Conservation (phyloP, 345 rosid genomes). For the Fremontodendron californicum region DNA sequence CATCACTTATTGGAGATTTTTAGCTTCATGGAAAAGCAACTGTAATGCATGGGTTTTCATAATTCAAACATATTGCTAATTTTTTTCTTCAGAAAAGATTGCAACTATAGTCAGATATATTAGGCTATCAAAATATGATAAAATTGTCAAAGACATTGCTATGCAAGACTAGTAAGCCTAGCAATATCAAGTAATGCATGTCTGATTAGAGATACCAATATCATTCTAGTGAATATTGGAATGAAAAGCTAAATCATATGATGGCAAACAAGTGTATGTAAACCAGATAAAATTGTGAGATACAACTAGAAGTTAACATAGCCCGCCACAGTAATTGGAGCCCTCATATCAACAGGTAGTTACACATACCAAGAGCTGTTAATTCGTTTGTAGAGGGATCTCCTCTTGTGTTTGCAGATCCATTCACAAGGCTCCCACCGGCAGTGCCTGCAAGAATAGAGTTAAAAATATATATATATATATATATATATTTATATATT, state of each 20-base stretch:
- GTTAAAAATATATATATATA: no score
- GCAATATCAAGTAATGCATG: not conserved
- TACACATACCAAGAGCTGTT: slow-evolving; percentile 21
- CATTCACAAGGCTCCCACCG: slow-evolving; percentile 27
- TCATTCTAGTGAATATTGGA: not conserved
- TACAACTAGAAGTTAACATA: not conserved
- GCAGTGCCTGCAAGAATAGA: slow-evolving; percentile 23
- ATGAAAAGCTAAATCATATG: not conserved
- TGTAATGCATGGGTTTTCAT: not conserved
- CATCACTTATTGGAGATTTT: not conserved
- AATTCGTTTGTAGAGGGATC: slow-evolving; percentile 22
- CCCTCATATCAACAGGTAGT: not conserved
- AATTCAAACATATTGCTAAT: not conserved
- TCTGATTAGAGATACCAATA: not conserved
- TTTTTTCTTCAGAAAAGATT: not conserved
- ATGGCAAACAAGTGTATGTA: not conserved
- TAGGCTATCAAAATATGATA: not conserved
- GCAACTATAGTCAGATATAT: not conserved
- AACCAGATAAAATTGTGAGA: not conserved
- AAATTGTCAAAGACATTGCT: not conserved
- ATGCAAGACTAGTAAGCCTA: not conserved
- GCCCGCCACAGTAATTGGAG: not conserved
- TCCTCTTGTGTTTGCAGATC: slow-evolving; percentile 28
- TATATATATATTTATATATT: not conserved
- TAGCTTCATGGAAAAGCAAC: not conserved